These are phyloP conservation scores for Geranium brycei DNA, from an alignment of 345 rosid genomes.

Conservation along the genomic window DNA sequence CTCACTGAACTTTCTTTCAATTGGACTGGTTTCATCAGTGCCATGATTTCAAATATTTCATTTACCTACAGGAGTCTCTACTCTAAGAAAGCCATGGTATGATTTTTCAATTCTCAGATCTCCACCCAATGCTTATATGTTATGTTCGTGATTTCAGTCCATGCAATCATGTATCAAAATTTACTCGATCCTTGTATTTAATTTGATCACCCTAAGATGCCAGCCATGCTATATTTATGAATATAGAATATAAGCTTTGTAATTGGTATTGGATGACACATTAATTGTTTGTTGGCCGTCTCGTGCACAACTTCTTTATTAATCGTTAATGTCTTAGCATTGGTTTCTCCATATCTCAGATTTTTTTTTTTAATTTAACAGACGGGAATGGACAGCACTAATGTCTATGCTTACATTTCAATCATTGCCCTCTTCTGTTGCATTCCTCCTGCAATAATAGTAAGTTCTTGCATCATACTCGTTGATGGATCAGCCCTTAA, in stretches of 20 bases:
- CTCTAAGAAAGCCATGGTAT: conserved; percentile 98
- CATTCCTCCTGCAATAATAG: conserved; percentile 83
- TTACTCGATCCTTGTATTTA: no score
- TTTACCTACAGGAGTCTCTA: conserved; percentile 92
- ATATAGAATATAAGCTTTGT: no score
- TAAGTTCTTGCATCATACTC: conserved; percentile 24
- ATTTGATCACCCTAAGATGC: no score
- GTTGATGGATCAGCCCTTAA: background rate
- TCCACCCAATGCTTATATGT: background rate
- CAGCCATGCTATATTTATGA: no score
- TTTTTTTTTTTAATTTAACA: conserved; percentile 17
- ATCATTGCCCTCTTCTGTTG: conserved; percentile 85
- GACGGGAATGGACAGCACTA: conserved; percentile 99
- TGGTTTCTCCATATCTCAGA: background rate
- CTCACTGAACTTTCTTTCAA: conserved; percentile 91
- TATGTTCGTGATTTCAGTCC: no score
- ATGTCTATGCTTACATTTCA: conserved; percentile 87
- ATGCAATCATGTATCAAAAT: no score
- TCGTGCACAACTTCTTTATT: no score
- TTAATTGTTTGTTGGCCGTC: no score
- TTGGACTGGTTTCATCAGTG: conserved; percentile 92
- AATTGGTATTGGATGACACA: no score
- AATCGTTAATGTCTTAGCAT: background rate
- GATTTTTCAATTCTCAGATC: background rate
- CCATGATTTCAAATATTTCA: conserved; percentile 91